Conservation (phyloP, 2,329 filamentous ascomycete species). For the Ceratocystis alfenasii region DNA sequence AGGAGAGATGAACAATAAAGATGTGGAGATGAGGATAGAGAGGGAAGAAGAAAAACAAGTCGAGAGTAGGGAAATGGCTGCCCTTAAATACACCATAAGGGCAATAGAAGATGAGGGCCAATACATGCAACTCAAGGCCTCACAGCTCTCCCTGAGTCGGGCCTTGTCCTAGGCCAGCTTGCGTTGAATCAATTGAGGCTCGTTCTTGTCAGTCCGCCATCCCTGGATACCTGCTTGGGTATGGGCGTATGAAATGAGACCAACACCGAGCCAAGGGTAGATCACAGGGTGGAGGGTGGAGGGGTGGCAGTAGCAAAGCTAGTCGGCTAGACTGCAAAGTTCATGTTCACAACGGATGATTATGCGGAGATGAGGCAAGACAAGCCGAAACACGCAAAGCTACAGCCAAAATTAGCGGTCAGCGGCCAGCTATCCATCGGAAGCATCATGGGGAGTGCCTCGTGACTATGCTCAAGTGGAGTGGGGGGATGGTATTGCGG, state of each 20-base stretch:
- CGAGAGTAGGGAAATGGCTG: not conserved
- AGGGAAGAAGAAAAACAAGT: not conserved
- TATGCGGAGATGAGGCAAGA: not conserved
- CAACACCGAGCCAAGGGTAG: not conserved
- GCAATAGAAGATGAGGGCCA: not conserved
- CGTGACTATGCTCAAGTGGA: no score
- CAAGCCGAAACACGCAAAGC: not conserved
- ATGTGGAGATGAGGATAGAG: slow-evolving; percentile 4
- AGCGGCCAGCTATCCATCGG: not conserved
- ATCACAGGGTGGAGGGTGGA: not conserved
- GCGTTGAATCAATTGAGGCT: no score
- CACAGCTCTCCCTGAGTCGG: not conserved
- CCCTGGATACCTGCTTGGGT: not conserved
- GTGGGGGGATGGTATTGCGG: no score
- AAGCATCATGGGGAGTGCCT: not conserved
- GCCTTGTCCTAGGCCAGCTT: no score
- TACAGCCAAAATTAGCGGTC: not conserved
- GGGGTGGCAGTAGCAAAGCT: not conserved
- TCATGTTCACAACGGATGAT: not conserved
- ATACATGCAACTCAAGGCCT: not conserved
- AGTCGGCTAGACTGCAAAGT: not conserved
- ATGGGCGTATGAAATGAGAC: not conserved
- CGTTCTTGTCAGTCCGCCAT: not conserved
- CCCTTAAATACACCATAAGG: not conserved
- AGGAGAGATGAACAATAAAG: not conserved